phyloP scores from a whole-genome alignment of 257 asterid genomes.

The Craterostigma plantagineum region DNA sequence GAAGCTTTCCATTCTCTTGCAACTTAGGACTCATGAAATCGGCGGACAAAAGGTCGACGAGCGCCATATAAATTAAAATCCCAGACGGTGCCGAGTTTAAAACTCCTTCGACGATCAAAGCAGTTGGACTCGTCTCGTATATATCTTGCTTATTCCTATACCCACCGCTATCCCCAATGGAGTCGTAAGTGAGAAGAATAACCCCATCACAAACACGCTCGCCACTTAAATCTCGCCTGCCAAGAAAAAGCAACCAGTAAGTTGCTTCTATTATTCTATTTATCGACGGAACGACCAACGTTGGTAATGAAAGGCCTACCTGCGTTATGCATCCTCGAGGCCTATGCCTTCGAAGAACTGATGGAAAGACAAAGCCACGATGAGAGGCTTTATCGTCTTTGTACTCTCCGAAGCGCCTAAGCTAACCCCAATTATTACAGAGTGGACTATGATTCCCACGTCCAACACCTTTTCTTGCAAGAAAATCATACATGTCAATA shows the following conservation, averaged over 20 bases:
- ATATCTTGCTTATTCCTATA: constrained; percentile 15
- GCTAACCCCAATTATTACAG: constrained; percentile 26
- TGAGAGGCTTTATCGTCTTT: constrained; percentile 20
- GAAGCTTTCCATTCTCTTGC: constrained; percentile 16
- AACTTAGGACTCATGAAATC: constrained; percentile 23
- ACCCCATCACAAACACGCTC: constrained; percentile 13
- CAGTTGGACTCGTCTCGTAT: constrained; percentile 15
- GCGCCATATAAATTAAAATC: constrained; percentile 22
- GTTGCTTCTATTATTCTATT: no score
- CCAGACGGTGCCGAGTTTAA: constrained; percentile 25
- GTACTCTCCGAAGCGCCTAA: constrained; percentile 33
- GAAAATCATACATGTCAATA: not conserved
- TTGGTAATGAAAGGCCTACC: constrained; percentile 8
- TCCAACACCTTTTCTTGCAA: constrained; percentile 25
- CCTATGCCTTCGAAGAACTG: constrained; percentile 41
- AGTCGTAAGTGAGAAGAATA: constrained; percentile 20
- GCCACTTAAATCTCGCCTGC: constrained; percentile 16
- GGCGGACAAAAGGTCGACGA: constrained; percentile 20
- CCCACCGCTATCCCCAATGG: constrained; percentile 19
- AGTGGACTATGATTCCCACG: constrained; percentile 30
- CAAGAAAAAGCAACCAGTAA: not conserved
- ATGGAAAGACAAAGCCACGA: constrained; percentile 27
- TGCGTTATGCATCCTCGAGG: constrained; percentile 30
- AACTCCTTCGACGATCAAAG: constrained; percentile 15
- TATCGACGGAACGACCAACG: no score